Percentiles rank a stretch among this genome's conserved stretches.
These are phyloP conservation scores for Plasmodium inui DNA, from an alignment of 169 alveolate genomes.

Conservation along the genomic window DNA sequence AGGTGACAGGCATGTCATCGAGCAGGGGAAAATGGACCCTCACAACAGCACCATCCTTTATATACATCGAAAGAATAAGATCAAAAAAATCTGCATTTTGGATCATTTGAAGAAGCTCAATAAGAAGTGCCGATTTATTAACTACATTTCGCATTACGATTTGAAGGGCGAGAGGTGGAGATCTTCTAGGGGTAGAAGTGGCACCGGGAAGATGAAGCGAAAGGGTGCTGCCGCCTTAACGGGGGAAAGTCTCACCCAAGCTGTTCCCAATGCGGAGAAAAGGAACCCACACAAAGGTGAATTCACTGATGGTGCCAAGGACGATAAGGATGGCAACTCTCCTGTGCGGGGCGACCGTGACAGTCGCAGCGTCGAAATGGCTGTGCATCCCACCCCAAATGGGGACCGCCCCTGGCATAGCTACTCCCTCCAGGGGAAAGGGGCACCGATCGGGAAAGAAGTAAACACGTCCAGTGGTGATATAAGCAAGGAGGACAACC, in stretches of 20 bases:
- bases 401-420: background rate
- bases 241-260: background rate
- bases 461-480: background rate
- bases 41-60: slow-evolving; percentile 41
- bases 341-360: background rate
- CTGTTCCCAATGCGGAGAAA: background rate
- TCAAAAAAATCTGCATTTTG: slow-evolving; percentile 39
- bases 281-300: background rate
- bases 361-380: background rate
- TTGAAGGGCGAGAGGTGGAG: background rate
- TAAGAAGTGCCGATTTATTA: slow-evolving; percentile 45
- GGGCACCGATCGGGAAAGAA: background rate
- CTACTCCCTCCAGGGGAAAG: background rate
- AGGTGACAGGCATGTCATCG: slow-evolving; percentile 22
- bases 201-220: background rate
- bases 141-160: slow-evolving; percentile 38
- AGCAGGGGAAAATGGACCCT: slow-evolving; percentile 26
- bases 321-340: background rate
- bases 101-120: slow-evolving; percentile 56
- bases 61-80: slow-evolving; percentile 44
- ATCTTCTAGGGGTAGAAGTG: background rate
- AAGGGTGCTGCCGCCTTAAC: background rate
- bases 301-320: background rate
- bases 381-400: background rate
- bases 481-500: background rate